Evolutionary conservation across 192 early-diverging fungal species (phyloP), one percentile per base, ranked within the genome.

Genomic region (Obelidium mucronatum): DNA sequence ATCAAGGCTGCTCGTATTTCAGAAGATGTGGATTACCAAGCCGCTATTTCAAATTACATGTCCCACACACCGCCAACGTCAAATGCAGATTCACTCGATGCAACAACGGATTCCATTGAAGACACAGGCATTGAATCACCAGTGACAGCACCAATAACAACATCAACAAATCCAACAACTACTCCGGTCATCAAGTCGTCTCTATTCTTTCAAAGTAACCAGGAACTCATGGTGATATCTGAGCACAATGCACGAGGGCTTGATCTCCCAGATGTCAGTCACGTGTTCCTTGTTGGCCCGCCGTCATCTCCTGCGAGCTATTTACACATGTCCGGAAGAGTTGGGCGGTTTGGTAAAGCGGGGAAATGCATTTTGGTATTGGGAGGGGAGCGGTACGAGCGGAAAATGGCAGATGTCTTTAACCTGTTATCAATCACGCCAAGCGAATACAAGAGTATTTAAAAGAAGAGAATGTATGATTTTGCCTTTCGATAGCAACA

Each of bases 251-350:
- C 93, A 1, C 84, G 95, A 17, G 96, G 96, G 6, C 75, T 98
- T 5, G 96, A 98, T 80, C 73, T 98, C 31, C 92, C 92, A 0
- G 80, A 86, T 67, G 82, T 92, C 1, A 89, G 91, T 2, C 90
- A 94, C 77, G 94, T 98, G 3, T 90, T 94, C 36, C 91, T 98
- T 66, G 80, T 96, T 2, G 94, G 93, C n/a, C 73, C 90, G 6
- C 93, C 94, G 2, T 85, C 87, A 15, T 86, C 84, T 0, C 78
- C 86, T 28, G 81, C 86, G 4, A 90, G 89, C 60, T 98, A 95
- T 77, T 70, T 93, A 11, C 96, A 98, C 67, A 92, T 96, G 91
- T 91, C 94, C 0, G 95, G 96, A 26, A 82, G 96, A 22, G 90
- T 93, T 0, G 94, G 94, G 5, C 78, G 96, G 28, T 91, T 93